Evolutionary conservation across 306 rosid genomes (phyloP), one percentile per base, ranked within the genome.

Genomic region (Quercus aquifolioides): DNA sequence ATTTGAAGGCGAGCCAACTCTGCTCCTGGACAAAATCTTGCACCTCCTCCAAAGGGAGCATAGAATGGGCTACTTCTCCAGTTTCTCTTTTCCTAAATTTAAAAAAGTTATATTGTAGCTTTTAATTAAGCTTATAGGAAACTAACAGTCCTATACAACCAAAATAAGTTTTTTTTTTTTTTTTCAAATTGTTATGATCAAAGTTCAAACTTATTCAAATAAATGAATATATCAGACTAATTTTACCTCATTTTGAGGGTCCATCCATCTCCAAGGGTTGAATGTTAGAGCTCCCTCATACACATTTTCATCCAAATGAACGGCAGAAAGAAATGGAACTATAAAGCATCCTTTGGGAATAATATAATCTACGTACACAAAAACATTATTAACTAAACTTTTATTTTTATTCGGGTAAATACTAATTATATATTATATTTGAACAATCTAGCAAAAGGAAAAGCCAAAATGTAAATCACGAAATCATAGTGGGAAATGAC

Each of bases 201-300:
- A 63, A 13, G 69, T 57, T 65, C 38, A 52, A 78, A 54, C 74
- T 33, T 60, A 38, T 8, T 6, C 6, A 18, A 73, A 76, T 33
- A 25, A 60, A 46, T 10, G 49, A 58, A 76, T 38, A 76, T 64
- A 17, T 58, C 51, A 4, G 68, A 5, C 28, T 20, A 20, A 75
- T 82, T 41, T 8, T 33, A 92, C 98, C 94, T 92, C 89, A 80
- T 91, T 92, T 85, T 87, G 73, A 75, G 83, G 85, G 51, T 94
- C 91, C 92, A 88, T 89, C 98, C 98, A 94, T 87, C 98, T 92
- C 98, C 97, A 92, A 49, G 98, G 97, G 71, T 91, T 92, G 90
- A 94, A 94, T 30, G 69, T 26, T 74, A 60, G 64, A 84, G 98
- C 92, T 81, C 74, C 98, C 62, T 74, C 77, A 18, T 86, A 94